Evolutionary conservation across 495 filamentous ascomycete species (phyloP).

Genomic region (Penicillium robsamsonii): DNA sequence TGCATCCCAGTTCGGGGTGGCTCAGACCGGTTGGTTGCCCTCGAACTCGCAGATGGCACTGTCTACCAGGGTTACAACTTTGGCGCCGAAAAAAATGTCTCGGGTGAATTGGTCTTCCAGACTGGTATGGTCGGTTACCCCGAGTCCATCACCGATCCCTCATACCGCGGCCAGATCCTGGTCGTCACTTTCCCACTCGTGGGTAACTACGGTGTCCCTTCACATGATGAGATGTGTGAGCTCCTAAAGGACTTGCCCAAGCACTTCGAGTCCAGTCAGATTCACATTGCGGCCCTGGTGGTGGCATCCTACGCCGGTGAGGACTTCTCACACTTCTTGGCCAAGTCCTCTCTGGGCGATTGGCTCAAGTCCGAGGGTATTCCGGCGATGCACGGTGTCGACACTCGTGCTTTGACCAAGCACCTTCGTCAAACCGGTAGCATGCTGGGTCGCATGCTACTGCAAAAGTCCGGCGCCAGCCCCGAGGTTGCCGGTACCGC

Average conservation of each 20-base stretch:
- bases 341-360: slow-evolving; percentile 79
- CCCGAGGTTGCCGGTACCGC: slow-evolving; percentile 44
- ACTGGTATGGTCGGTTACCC: slow-evolving; percentile 99
- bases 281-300: slow-evolving; percentile 89
- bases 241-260: slow-evolving; percentile 80
- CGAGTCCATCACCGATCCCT: slow-evolving; percentile 90
- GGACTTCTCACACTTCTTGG: slow-evolving; percentile 91
- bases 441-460: slow-evolving; percentile 89
- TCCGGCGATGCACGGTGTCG: slow-evolving; percentile 94
- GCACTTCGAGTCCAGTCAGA: slow-evolving; percentile 86
- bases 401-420: slow-evolving; percentile 92
- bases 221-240: slow-evolving; percentile 74
- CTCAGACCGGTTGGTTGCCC: slow-evolving; percentile 62
- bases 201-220: slow-evolving; percentile 94
- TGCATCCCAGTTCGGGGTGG: slow-evolving; percentile 41
- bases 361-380: slow-evolving; percentile 96
- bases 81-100: slow-evolving; percentile 84
- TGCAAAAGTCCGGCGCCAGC: slow-evolving; percentile 57
- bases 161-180: slow-evolving; percentile 88
- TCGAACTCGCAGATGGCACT: slow-evolving; percentile 88
- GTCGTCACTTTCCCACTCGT: slow-evolving; percentile 88
- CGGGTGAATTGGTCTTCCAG: slow-evolving; percentile 98
- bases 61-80: slow-evolving; percentile 93
- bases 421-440: slow-evolving; percentile 88
- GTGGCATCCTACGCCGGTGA: slow-evolving; percentile 89